A percentile compares a stretch with the other conserved stretches of the same genome.
Conservation (phyloP, 2,329 filamentous ascomycete species). For the Scedosporium dehoogii region DNA sequence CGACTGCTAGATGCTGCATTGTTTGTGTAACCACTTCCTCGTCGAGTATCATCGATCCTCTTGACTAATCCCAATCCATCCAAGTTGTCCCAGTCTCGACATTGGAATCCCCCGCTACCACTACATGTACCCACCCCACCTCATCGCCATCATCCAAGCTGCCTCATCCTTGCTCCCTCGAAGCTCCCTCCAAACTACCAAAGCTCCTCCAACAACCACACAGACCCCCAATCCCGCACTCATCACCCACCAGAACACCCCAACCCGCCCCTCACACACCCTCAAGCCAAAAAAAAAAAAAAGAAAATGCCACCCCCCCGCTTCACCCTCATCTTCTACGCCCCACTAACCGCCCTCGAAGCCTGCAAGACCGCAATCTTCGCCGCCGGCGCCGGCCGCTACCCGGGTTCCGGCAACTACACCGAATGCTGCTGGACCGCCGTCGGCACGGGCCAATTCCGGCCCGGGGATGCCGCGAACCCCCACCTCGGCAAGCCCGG, state of each 20-base stretch:
- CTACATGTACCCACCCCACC: too few relatives aligned
- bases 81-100: too few relatives aligned
- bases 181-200: neutral
- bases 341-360: conserved; percentile 31
- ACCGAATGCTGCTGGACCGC: conserved; percentile 43
- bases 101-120: too few relatives aligned
- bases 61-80: neutral
- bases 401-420: conserved; percentile 40
- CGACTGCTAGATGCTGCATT: too few relatives aligned
- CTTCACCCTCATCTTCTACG: conserved; percentile 39
- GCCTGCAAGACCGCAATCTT: conserved; percentile 46
- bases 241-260: neutral
- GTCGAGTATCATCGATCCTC: too few relatives aligned
- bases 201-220: neutral
- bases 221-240: neutral
- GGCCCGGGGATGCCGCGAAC: conserved; percentile 49
- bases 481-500: conserved; percentile 52
- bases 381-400: conserved; percentile 45
- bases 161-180: too few relatives aligned
- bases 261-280: neutral
- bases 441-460: conserved; percentile 55
- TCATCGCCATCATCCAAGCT: too few relatives aligned
- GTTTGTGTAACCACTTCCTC: neutral
- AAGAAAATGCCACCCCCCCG: neutral
- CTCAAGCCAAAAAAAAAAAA: neutral